Base-by-base conservation (phyloP, 192 early-diverging fungal genomes). In the Backusella circina region DNA sequence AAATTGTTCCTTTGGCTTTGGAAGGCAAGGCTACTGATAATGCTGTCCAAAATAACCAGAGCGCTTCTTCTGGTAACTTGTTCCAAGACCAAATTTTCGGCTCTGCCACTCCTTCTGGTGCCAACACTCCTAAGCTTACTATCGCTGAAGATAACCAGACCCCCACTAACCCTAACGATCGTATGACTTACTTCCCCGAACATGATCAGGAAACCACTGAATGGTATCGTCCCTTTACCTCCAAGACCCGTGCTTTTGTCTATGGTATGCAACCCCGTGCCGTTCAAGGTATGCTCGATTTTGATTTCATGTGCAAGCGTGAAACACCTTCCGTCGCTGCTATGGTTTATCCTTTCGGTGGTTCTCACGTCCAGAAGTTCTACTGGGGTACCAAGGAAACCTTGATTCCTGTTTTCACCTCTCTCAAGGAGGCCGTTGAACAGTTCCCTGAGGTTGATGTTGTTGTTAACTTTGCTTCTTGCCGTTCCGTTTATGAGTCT, bases 311-410 rank as follows among this genome's bases (percentile, higher is more conserved):
- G 90, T 99, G 97, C 91, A 93, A 95, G 86, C 92, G 97, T 76
- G 71, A 82, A 23, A 81, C 90, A 67, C 97, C 97, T 18, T 97
- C 96, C 31, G 97, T 99, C 65, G 95, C 96, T 15, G 96, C 95
- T 80, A 99, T 99, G 97, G 92, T 99, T 77, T 99, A 99, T 81
- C 96, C 97, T 73, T 99, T 99, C 84, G 96, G 97, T 73, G 97
- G 97, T 54, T 94, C 95, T 85, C 96, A 99, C 80, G 94, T 99
- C 70, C 97, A 99, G 82, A 99, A 98, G 84, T 99, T 99, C 89
- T 99, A 99, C 90, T 99, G 97, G 97, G 97, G 97, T 54, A 98
- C 96, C 50, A 93, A 96, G 87, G 97, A 99, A 85, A 97, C 96
- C 37, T 88, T 99, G 57, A 80, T 99, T 65, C 93, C 95, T 23